Evolutionary conservation across 108 stramenopile species (phyloP), one percentile per base, ranked within the genome.

Genomic region (Cylindrotheca fusiformis): DNA sequence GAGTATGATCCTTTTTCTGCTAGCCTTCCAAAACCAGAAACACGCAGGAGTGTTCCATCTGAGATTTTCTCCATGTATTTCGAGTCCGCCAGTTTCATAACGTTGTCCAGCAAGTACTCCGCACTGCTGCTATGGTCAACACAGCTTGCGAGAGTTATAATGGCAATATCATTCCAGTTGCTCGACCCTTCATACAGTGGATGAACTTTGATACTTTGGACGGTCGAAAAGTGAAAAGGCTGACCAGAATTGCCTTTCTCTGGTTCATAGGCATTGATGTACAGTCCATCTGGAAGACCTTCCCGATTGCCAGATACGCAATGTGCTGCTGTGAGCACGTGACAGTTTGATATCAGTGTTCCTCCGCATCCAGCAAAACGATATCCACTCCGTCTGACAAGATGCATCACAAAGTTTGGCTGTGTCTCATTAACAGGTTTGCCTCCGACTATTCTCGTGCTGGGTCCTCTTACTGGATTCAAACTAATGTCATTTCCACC

Each of bases 321-420:
- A 52, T 81, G 80, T 19, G 68, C 80, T 0, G 80, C 80, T 0
- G 80, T 76, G 47, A 81, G 49, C 19, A 76, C 71, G 50, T 81
- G 80, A 48, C 80, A 71, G 28, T 57, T 41, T n/a, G 71, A 68
- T 17, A 81, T 57, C 29, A 81, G 56, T 18, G 68, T 55, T 1
- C 68, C 80, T 6, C 71, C 75, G 44, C 79, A 80, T 1, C 72
- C 72, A 3, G 62, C 65, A 61, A 74, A 74, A 19, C 30, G 26
- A 3, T 55, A 68, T 59, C 36, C 36, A 14, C 36, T 14, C 14
- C 14, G 36, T 6, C 14, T 14, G 14, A 41, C 36, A 10, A 63
- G 52, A 28, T 63, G 63, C 63, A 63, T 63, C 10, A 32, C 48
- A 63, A 63, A 63, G 51, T 52, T 63, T 0, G 27, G 63, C n/a